Percentiles rank a stretch among this genome's conserved stretches.
Evolutionary conservation across 2,329 filamentous ascomycete genomes (phyloP).

Genomic region (Alternaria arborescens): DNA sequence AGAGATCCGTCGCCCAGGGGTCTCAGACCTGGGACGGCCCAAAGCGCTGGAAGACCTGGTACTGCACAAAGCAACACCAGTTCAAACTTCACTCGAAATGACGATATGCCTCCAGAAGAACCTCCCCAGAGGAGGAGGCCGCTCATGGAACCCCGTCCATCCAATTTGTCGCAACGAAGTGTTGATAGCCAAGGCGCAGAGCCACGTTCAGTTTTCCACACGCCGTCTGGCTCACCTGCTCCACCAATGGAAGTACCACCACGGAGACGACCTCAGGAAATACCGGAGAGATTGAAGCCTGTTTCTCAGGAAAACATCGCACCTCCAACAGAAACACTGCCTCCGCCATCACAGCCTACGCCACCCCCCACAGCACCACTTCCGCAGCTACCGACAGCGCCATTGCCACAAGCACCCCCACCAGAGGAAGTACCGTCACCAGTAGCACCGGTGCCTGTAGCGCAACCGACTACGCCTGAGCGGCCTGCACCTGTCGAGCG

Average conservation of each 20-base stretch:
- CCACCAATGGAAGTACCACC: slow-evolving; percentile 38
- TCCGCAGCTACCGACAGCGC: slow-evolving; percentile 34
- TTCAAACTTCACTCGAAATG: slow-evolving; percentile 39
- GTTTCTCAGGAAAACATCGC: slow-evolving; percentile 18
- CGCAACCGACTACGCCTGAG: slow-evolving; percentile 19
- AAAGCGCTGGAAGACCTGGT: slow-evolving; percentile 43
- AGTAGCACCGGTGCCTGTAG: slow-evolving; percentile 38
- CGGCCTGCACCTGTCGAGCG: slow-evolving; percentile 37
- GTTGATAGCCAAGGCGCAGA: slow-evolving; percentile 34
- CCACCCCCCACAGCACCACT: slow-evolving; percentile 38
- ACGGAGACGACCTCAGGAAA: slow-evolving; percentile 36
- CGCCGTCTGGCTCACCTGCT: slow-evolving; percentile 33
- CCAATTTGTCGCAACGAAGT: slow-evolving; percentile 38
- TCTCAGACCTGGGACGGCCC: slow-evolving; percentile 46
- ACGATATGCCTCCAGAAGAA: slow-evolving; percentile 41
- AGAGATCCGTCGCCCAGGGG: slow-evolving; percentile 46
- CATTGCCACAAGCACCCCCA: slow-evolving; percentile 17
- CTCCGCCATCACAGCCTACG: slow-evolving; percentile 27
- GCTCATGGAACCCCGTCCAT: slow-evolving; percentile 66
- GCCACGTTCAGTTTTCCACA: slow-evolving; percentile 32
- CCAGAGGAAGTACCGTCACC: slow-evolving; percentile 37
- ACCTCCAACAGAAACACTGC: slow-evolving; percentile 14
- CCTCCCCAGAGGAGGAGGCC: slow-evolving; percentile 70
- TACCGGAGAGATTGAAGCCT: slow-evolving; percentile 41
- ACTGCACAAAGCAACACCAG: slow-evolving; percentile 49